These are phyloP conservation scores for Phytophthora citrophthora DNA, from an alignment of 352 stramenopile species.

Conservation along the genomic window DNA sequence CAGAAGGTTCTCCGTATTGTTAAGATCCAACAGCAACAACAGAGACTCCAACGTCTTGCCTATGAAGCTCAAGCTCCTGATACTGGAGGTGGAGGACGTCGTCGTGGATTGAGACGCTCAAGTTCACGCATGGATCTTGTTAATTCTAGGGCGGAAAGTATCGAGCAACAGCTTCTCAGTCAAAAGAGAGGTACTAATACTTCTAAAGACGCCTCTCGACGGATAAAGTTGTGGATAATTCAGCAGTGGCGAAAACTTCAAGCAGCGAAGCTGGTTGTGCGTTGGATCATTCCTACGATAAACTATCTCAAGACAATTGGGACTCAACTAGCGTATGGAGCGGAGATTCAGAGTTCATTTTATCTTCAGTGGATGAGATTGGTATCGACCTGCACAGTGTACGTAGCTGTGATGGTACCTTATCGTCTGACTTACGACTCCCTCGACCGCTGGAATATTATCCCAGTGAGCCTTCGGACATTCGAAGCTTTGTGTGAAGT, in stretches of 20 bases:
- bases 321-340: conserved; percentile 39
- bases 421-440: conserved; percentile 68
- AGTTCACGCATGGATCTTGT: conserved; percentile 52
- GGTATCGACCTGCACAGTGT: conserved; percentile 53
- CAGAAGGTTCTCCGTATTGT: conserved; percentile 67
- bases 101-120: conserved; percentile 28
- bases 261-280: conserved; percentile 5
- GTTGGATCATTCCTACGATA: conserved; percentile 6
- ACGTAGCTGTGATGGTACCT: conserved; percentile 51
- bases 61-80: conserved; percentile 46
- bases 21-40: conserved; percentile 71
- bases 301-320: conserved; percentile 1
- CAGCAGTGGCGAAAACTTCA: conserved; percentile 23
- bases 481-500: conserved; percentile 50
- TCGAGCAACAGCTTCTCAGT: conserved; percentile 56
- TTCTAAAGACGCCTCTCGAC: conserved; percentile 5
- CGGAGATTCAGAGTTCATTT: conserved; percentile 61
- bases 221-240: conserved; percentile 18
- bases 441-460: conserved; percentile 46
- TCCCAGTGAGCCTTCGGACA: conserved; percentile 41
- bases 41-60: conserved; percentile 49
- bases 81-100: conserved; percentile 13
- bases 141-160: conserved; percentile 54
- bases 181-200: conserved; percentile 22
- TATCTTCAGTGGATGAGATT: conserved; percentile 65